A percentile compares a stretch with the other conserved stretches of the same genome.
Evolutionary conservation across 1,139 yeast species (phyloP).

Genomic region (Blastobotrys petasosporus): DNA sequence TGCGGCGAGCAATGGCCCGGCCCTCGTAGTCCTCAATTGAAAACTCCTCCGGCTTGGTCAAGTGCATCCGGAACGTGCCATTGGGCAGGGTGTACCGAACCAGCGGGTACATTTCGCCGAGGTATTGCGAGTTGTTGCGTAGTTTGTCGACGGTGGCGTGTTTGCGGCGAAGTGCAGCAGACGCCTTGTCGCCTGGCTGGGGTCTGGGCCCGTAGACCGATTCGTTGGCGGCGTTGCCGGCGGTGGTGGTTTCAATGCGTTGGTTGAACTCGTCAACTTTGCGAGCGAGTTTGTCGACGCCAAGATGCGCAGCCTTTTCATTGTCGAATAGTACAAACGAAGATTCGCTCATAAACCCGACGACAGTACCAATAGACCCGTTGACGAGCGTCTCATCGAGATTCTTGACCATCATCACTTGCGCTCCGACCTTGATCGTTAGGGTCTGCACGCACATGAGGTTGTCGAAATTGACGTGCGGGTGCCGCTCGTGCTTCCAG

Average conservation of each 20-base stretch:
- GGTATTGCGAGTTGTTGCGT: constrained; percentile 12
- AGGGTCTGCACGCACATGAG: constrained; percentile 66
- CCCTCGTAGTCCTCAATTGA: constrained; percentile 56
- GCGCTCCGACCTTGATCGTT: constrained; percentile 72
- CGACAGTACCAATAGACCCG: constrained; percentile 83
- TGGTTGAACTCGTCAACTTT: constrained; percentile 6
- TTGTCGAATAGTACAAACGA: constrained; percentile 32
- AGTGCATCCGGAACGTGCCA: constrained; percentile 63
- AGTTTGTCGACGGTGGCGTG: constrained; percentile 18
- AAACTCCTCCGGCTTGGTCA: constrained; percentile 74
- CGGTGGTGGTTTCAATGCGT: no score
- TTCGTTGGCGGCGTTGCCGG: no score
- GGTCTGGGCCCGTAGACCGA: constrained; percentile 9
- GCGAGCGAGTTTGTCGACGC: constrained; percentile 1
- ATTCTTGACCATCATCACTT: constrained; percentile 94
- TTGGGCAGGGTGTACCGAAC: constrained; percentile 70
- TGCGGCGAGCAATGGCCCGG: constrained; percentile 47
- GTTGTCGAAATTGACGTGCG: constrained; percentile 40
- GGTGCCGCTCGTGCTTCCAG: constrained; percentile 41
- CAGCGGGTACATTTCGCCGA: constrained; percentile 47
- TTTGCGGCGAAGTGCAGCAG: constrained; percentile 9
- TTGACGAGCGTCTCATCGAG: constrained; percentile 82
- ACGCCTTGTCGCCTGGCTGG: constrained; percentile 1
- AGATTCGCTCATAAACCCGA: constrained; percentile 64
- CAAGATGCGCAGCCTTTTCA: constrained; percentile 4